Conservation (phyloP, 1,139 yeast genomes). For the Lodderomyces beijingensis region DNA sequence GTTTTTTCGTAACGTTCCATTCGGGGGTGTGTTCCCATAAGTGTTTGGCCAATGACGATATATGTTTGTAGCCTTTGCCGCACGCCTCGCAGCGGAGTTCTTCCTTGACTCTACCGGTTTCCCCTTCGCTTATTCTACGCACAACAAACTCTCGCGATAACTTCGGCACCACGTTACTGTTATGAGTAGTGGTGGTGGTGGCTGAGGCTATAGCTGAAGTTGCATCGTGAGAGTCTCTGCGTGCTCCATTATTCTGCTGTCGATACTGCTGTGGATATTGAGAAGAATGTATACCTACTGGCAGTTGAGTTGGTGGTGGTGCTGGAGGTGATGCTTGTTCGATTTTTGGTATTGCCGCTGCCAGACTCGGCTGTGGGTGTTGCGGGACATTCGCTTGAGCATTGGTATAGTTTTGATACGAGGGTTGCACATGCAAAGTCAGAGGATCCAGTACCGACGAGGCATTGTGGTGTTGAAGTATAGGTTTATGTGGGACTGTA, state of each 20-base stretch:
- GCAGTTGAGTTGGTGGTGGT: no score
- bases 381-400: no score
- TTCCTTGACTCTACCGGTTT: conserved; percentile 76
- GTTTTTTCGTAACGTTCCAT: conserved; percentile 81
- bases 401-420: no score
- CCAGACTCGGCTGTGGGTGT: no score
- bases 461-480: no score
- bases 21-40: conserved; percentile 83
- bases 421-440: conserved; percentile 1
- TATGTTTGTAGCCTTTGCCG: conserved; percentile 86
- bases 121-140: conserved; percentile 80
- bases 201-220: conserved; percentile 4
- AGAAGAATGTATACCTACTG: no score
- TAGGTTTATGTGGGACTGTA: conserved; percentile 30
- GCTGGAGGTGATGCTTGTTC: no score
- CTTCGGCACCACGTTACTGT: conserved; percentile 44
- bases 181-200: conserved; percentile 10
- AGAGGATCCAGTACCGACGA: no score
- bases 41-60: conserved; percentile 74
- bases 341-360: not conserved
- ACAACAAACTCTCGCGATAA: conserved; percentile 74
- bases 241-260: not conserved
- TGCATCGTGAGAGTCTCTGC: not conserved
- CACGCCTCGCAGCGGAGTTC: conserved; percentile 85
- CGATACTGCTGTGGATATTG: no score